Evolutionary conservation across 1,284 basidiomycete species (phyloP).

Genomic region (Cutaneotrichosporon spelunceum): DNA sequence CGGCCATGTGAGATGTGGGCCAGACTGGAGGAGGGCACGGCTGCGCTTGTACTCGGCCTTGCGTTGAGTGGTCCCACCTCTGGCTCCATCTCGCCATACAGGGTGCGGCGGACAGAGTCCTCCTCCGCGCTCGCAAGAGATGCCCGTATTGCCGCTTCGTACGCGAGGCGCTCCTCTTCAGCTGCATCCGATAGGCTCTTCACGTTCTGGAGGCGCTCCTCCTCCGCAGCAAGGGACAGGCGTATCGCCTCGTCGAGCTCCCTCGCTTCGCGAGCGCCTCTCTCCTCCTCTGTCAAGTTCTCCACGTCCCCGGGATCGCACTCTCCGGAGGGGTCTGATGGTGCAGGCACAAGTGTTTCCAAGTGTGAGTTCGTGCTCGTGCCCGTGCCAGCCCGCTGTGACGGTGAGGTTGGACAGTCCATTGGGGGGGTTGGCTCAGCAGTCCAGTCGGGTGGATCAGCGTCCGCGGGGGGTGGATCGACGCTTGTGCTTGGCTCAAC

Average conservation of each 20-base stretch:
- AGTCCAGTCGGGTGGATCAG: too few relatives aligned
- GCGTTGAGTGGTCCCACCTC: not conserved
- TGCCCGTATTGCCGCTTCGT: slow-evolving; percentile 41
- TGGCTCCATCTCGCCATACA: not conserved
- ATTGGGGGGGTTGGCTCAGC: too few relatives aligned
- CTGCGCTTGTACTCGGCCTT: not conserved
- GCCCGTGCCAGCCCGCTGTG: slow-evolving; percentile 7
- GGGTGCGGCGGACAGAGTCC: slow-evolving; percentile 13
- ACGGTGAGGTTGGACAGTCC: slow-evolving; percentile 15
- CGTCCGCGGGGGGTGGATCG: slow-evolving; percentile 12
- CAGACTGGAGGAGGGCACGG: not conserved
- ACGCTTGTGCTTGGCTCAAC: not conserved
- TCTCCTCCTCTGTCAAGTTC: slow-evolving; percentile 24
- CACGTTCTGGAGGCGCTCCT: slow-evolving; percentile 46
- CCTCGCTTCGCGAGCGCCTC: slow-evolving; percentile 40
- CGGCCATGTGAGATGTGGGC: not conserved
- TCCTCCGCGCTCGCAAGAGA: slow-evolving; percentile 38
- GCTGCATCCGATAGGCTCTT: slow-evolving; percentile 33
- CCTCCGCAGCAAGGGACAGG: slow-evolving; percentile 30
- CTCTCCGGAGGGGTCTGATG: not conserved
- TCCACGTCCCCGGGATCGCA: not conserved
- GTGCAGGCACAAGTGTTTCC: not conserved
- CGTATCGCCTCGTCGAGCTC: slow-evolving; percentile 46
- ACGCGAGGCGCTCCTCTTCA: slow-evolving; percentile 40
- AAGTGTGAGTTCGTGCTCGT: not conserved